Evolutionary conservation across 140 eudicot genomes (phyloP), one percentile per base, ranked within the genome.

Genomic region (Ambrosia hybrid): DNA sequence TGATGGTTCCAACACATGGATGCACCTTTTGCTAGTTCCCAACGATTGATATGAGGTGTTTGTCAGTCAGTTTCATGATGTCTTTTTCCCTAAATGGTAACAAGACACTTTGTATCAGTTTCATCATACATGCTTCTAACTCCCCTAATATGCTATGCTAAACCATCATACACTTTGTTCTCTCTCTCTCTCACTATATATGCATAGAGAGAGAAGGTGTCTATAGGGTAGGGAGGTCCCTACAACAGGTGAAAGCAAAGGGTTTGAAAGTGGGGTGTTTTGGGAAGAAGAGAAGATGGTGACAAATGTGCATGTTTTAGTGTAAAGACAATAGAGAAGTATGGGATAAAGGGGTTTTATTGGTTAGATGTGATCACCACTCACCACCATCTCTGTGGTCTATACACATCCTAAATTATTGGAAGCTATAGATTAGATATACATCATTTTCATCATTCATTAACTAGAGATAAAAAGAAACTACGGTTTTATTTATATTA

Each of bases 21-120:
- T 76, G 65, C 76, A 69, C 71, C 71, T 68, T 68, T 69, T 76
- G 76, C 81, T 76, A 49, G 81, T 76, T 76, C 81, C 81, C 81
- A 76, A 76, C 81, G 39, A 57, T 48, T 49, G 65, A 17, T 58
- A 34, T 67, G 57, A 46, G 53, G 74, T 76, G 57, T 75, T 60
- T 76, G 76, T 69, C 71, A 76, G 81, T 69, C 76, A 76, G 81
- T 76, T 76, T 76, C 81, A 76, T 76, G 76, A 76, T 76, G 71
- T 61, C 66, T 57, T 69, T 76, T 76, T 69, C 81, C 76, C 60
- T 51, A 76, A 9, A 37, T 69, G 64, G 81, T 38, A 76, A 70
- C 76, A 39, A 58, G 81, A 76, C 81, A 76, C 34, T 71, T 76
- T 76, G 71, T 69, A 76, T 76, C 81, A 68, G 81, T 76, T 76